Evolutionary conservation across 2,329 filamentous ascomycete species (phyloP), one percentile per base, ranked within the genome.

Genomic region (Aspergillus sp.): DNA sequence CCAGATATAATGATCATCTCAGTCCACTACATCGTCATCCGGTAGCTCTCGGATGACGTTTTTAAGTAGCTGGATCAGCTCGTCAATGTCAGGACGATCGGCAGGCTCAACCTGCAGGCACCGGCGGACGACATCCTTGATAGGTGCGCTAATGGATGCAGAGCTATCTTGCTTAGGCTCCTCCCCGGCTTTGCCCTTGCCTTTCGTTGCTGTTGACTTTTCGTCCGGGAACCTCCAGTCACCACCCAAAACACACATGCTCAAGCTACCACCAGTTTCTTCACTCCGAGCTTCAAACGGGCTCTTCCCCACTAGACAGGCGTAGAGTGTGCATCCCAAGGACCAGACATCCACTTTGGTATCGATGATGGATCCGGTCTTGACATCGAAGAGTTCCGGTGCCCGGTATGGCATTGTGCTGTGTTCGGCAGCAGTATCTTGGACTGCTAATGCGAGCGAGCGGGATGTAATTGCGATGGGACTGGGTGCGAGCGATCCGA

Each of bases 281-380:
- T 99, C 95, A 64, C 89, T 93, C 60, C 95, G 88, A 72, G 93
- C 90, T 80, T 99, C 95, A 68, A 99, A 99, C 2, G 95, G 95
- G 13, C 90, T 96, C 76, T 99, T 98, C 63, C 95, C 95, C 26
- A 98, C 91, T 9, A 99, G 83, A 70, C 95, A 98, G 38, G 95
- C 95, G 76, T 96, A 99, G 44, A 99, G 81, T n/a, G 95, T 98
- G 80, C 95, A 98, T 51, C 95, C 95, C 20, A 99, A 79, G 15
- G 91, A 96, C 95, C 95, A 99, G 64, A 99, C 96, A 74, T 99
- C 95, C 41, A 96, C 91, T 73, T 97, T 97, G 12, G 93, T 96
- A 76, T 98, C 95, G 69, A 99, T 89, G 50, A 91, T 85, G 48
- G 89, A 88, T 61, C 91, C 93, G 3, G 92, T 97, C 77, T 96